Percentiles rank a stretch among this genome's conserved stretches.
These are phyloP conservation scores for Neophaeococcomyces aloes DNA, from an alignment of 2,329 filamentous ascomycete species.

Conservation along the genomic window DNA sequence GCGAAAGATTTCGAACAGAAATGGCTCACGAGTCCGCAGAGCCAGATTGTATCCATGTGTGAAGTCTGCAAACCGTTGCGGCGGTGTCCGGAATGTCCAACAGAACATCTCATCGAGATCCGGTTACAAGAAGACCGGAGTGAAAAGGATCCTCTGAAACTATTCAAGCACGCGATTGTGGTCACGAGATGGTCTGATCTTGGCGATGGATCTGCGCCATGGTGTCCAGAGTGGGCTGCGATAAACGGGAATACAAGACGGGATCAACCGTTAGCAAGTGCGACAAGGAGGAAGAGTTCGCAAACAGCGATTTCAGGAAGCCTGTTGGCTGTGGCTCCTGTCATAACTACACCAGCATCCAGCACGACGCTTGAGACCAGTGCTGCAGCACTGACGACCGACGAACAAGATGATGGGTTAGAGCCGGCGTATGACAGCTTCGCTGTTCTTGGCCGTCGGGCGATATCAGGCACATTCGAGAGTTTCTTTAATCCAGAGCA, in stretches of 20 bases:
- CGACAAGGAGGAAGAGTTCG: no score
- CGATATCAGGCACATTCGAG: slow-evolving; percentile 51
- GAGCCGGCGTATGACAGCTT: slow-evolving; percentile 39
- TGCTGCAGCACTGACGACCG: neutral
- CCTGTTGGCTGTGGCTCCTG: no score
- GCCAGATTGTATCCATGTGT: slow-evolving; percentile 42
- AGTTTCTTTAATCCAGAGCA: slow-evolving; percentile 42
- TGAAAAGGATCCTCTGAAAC: slow-evolving; percentile 31
- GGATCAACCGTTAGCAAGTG: slow-evolving; percentile 2
- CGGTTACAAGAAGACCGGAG: slow-evolving; percentile 47
- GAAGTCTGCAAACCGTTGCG: slow-evolving; percentile 48
- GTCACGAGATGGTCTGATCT: slow-evolving; percentile 54
- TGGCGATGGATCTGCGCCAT: slow-evolving; percentile 44
- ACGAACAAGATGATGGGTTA: neutral
- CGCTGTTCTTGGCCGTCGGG: slow-evolving; percentile 40
- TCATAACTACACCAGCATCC: no score
- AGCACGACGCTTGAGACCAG: no score
- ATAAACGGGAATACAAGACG: slow-evolving; percentile 34
- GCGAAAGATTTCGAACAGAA: slow-evolving; percentile 27
- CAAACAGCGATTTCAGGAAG: slow-evolving; percentile 28
- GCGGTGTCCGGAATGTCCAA: slow-evolving; percentile 51
- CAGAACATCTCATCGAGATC: slow-evolving; percentile 52
- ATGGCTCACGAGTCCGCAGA: slow-evolving; percentile 25
- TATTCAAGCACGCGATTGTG: slow-evolving; percentile 51
- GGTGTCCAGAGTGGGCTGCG: slow-evolving; percentile 46